Base-by-base conservation (phyloP, 2,329 filamentous ascomycete species). In the Lasiodiplodia gonubiensis region DNA sequence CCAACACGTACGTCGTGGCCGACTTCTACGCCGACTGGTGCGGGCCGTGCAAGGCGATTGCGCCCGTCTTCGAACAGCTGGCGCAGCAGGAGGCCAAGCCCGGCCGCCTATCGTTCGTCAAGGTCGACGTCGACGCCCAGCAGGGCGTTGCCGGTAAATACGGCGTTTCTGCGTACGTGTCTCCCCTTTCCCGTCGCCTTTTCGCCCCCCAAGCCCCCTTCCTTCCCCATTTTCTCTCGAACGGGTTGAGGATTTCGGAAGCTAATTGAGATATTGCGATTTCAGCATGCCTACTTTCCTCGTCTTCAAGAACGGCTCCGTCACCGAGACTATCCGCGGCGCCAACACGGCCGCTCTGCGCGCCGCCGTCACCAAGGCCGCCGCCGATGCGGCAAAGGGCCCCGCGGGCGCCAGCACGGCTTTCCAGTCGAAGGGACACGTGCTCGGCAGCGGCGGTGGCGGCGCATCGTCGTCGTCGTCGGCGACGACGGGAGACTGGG, bases 21-120 rank as follows among this genome's bases (percentile, higher is more conserved):
- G 84, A 86, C 75, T 85, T 84, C 80, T 84, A 83, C 74, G 84
- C 84, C 16, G 82, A 82, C 70, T 87, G 86, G 85, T 86, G 85
- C 74, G 85, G 85, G 2, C 85, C 85, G 33, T 87, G 85, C 80
- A 85, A 85, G 72, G 79, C 81, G 39, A 85, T 87, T 66, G 81
- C 81, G 3, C 85, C 85, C 35, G 77, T 83, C 69, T 82, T 86
- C 73, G 81, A 82, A 66, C 77, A 83, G 70, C 79, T 86, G 66
- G 85, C 84, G 68, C 80, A 83, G 64, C 79, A 81, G 54, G 84
- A 86, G 72, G 72, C 78, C 27, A 80, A 82, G 67, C 78, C 80
- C 0, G 80, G 80, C 18, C 79, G 78, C 48, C 76, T 86, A 25
- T 80, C 81, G 33, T 87, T 87, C 72, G 79, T 81, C 70, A 86